Evolutionary conservation across 345 rosid species (phyloP).

Genomic region (Passiflora organensis): DNA sequence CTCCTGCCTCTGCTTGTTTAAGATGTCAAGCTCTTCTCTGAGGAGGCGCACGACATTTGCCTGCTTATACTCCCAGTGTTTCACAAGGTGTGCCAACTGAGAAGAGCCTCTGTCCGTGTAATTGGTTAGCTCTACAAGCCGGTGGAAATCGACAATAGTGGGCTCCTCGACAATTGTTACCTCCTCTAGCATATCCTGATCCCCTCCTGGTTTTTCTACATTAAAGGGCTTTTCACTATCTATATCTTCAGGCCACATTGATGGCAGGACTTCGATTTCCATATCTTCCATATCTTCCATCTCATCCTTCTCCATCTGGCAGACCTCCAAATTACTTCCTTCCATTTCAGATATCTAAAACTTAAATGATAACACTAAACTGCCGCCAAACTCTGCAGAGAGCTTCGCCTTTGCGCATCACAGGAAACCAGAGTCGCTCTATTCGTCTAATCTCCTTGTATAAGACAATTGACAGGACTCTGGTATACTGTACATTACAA

Average conservation of each 20-base stretch:
- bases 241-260: constrained; percentile 97
- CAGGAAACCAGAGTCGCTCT: neutral
- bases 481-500: constrained; percentile 10
- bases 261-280: constrained; percentile 72
- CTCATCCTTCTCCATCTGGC: too few species aligned
- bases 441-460: too few species aligned
- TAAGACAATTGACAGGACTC: too few species aligned
- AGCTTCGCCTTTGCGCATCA: neutral
- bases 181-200: constrained; percentile 84
- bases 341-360: constrained; percentile 10
- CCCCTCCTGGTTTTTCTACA: constrained; percentile 68
- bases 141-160: constrained; percentile 57
- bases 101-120: constrained; percentile 72
- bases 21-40: constrained; percentile 74
- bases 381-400: too few species aligned
- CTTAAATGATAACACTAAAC: too few species aligned
- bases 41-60: constrained; percentile 71
- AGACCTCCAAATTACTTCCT: constrained; percentile 26
- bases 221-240: constrained; percentile 81
- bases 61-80: constrained; percentile 83
- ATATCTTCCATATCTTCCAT: constrained; percentile 79
- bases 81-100: constrained; percentile 74
- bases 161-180: constrained; percentile 52
- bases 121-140: constrained; percentile 49
- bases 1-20: constrained; percentile 70